phyloP scores from a whole-genome alignment of 176 grass and related monocot species.

The Cymbopogon citratus region DNA sequence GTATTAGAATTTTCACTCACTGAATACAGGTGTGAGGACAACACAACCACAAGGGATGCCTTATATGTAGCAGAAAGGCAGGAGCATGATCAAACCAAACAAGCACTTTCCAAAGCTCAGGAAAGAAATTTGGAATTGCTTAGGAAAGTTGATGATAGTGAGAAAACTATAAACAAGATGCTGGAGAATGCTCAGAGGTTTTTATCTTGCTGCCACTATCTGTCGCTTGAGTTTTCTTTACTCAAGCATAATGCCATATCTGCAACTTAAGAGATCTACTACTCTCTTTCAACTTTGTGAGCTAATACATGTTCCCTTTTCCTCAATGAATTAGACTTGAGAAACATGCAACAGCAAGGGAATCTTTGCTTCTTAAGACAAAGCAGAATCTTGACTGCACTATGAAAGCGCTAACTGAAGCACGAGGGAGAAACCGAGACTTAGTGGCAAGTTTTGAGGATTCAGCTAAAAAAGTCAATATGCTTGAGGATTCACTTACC shows the following conservation, averaged over 20 bases:
- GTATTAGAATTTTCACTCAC: slow-evolving; percentile 1
- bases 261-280: slow-evolving; percentile 6
- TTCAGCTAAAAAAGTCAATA: slow-evolving; percentile 38
- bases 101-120: slow-evolving; percentile 45
- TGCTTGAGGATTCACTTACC: slow-evolving; percentile 45
- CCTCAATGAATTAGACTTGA: slow-evolving; percentile 56
- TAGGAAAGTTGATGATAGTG: slow-evolving; percentile 49
- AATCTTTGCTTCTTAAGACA: slow-evolving; percentile 46
- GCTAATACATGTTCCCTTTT: slow-evolving; percentile 22
- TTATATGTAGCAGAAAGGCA: slow-evolving; percentile 52
- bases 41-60: slow-evolving; percentile 48
- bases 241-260: not conserved
- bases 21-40: slow-evolving; percentile 72
- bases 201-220: slow-evolving; percentile 16
- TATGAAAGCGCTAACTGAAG: slow-evolving; percentile 43
- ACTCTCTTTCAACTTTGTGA: slow-evolving; percentile 22
- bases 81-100: slow-evolving; percentile 59
- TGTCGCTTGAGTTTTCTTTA: slow-evolving; percentile 19
- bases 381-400: slow-evolving; percentile 38
- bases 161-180: slow-evolving; percentile 53
- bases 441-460: slow-evolving; percentile 35
- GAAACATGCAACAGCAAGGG: slow-evolving; percentile 51
- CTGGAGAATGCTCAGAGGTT: slow-evolving; percentile 58
- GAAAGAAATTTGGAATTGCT: slow-evolving; percentile 53
- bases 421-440: slow-evolving; percentile 35